phyloP scores from a whole-genome alignment of 2,329 filamentous ascomycete genomes.

The Fusarium chuoi region DNA sequence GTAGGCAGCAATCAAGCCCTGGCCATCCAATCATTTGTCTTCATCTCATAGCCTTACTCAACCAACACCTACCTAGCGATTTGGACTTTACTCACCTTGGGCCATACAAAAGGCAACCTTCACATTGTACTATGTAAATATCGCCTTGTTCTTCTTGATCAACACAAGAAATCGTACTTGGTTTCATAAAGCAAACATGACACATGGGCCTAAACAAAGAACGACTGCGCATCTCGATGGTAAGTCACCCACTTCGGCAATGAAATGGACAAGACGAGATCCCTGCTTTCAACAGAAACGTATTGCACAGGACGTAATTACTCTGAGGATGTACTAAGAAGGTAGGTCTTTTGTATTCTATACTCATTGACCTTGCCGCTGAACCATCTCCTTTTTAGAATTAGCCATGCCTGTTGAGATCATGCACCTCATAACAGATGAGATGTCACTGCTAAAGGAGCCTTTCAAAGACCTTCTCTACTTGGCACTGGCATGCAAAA shows the following conservation, averaged over 20 bases:
- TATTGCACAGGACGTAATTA: neutral
- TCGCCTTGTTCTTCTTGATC: neutral
- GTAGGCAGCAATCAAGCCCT: slow-evolving; percentile 2
- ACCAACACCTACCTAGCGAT: neutral
- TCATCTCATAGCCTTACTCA: neutral
- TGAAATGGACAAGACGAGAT: neutral
- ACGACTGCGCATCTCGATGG: neutral
- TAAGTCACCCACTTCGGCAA: neutral
- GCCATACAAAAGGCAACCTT: neutral
- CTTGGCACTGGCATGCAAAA: slow-evolving; percentile 14
- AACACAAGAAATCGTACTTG: neutral
- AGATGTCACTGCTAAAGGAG: slow-evolving; percentile 5
- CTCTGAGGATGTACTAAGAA: neutral
- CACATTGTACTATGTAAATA: neutral
- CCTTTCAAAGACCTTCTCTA: slow-evolving; percentile 9
- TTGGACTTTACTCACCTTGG: neutral
- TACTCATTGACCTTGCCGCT: neutral
- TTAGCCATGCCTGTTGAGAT: slow-evolving; percentile 25
- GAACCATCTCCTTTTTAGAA: neutral
- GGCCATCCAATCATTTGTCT: neutral
- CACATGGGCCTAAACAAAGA: neutral
- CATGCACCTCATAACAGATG: slow-evolving; percentile 15
- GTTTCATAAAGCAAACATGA: neutral
- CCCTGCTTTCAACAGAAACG: neutral
- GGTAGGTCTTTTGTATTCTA: neutral